Conservation (phyloP, 371 early-diverging fungal genomes). For the Rhizomucor miehei region DNA sequence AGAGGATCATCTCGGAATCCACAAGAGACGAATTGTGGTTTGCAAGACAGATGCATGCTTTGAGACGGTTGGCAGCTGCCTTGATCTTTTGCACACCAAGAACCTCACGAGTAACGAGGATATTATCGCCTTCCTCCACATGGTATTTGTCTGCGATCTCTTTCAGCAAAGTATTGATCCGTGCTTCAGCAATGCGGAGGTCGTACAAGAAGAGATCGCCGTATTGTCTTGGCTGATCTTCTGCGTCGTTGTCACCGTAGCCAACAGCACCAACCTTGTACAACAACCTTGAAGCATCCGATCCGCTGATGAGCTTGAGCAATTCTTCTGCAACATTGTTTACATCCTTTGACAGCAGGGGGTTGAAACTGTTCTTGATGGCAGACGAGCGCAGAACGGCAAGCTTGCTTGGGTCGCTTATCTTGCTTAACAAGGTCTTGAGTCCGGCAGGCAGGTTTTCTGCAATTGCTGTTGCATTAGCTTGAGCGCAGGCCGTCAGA, state of each 20-base stretch:
- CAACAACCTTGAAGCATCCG: constrained; percentile 7
- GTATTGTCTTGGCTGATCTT: constrained; percentile 32
- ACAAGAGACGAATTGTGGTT: constrained; percentile 40
- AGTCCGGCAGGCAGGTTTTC: constrained; percentile 41
- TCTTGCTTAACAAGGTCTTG: constrained; percentile 28
- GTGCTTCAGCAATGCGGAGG: constrained; percentile 20
- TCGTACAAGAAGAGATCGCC: constrained; percentile 42
- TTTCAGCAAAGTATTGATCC: constrained; percentile 20
- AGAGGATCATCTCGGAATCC: constrained; percentile 32
- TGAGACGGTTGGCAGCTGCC: constrained; percentile 11
- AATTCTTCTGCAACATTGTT: constrained; percentile 8
- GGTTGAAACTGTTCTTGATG: constrained; percentile 29
- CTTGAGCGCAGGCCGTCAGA: constrained; percentile 24
- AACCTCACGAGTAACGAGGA: constrained; percentile 21
- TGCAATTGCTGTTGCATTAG: neutral
- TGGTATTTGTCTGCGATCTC: constrained; percentile 12
- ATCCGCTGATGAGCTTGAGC: constrained; percentile 16
- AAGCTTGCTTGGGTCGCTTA: constrained; percentile 34
- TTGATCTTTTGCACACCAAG: constrained; percentile 23
- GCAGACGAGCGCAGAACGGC: constrained; percentile 19
- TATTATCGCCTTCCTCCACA: constrained; percentile 2
- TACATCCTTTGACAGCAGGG: constrained; percentile 5
- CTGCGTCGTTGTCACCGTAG: constrained; percentile 25
- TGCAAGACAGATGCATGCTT: constrained; percentile 20
- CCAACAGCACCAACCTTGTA: constrained; percentile 15